These are phyloP conservation scores for Ganoderma lingzhi DNA, from an alignment of 1,284 basidiomycete genomes.

Conservation along the genomic window DNA sequence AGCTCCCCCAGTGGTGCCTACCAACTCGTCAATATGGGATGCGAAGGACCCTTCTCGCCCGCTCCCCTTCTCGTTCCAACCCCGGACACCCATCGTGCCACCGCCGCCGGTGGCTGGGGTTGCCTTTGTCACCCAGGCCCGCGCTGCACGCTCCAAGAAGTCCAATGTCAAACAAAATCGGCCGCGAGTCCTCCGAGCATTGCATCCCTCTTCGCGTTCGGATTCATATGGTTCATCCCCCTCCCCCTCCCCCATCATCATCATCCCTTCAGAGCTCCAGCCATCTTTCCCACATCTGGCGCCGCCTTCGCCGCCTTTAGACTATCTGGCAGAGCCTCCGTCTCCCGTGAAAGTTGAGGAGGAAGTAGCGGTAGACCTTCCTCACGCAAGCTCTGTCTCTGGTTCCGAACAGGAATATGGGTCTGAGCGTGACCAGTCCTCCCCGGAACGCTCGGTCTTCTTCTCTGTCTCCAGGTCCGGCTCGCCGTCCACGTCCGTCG, in stretches of 20 bases:
- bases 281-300: neutral
- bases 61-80: neutral
- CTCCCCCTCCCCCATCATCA: neutral
- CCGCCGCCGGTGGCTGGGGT: neutral
- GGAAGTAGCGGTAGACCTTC: neutral
- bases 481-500: neutral
- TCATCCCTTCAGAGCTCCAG: neutral
- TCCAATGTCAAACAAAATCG: neutral
- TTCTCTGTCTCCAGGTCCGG: neutral
- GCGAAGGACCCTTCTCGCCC: neutral
- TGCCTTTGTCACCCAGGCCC: neutral
- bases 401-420: neutral
- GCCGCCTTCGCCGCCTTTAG: neutral
- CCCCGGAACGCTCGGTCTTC: neutral
- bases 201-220: neutral
- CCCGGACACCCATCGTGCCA: neutral
- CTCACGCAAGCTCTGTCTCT: neutral
- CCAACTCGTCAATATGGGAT: neutral
- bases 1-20: neutral
- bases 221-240: neutral
- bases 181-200: neutral
- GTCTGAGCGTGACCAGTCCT: neutral
- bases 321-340: neutral
- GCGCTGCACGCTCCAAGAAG: neutral
- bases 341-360: neutral